Evolutionary conservation across 371 early-diverging fungal species (phyloP).

Genomic region (Batkoa obscura): DNA sequence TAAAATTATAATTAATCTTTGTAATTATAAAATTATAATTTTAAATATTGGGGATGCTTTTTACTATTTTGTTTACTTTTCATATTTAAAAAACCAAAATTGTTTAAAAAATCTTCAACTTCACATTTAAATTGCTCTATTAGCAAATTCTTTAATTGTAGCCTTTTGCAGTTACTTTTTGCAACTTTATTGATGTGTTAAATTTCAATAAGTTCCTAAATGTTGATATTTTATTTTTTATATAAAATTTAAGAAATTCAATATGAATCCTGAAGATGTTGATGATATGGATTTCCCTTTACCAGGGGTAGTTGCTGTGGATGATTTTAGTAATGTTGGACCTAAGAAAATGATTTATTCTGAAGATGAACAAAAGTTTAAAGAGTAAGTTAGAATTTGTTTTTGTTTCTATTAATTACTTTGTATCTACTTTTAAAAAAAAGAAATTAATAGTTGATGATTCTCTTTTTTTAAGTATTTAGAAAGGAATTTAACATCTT

Average conservation of each 20-base stretch:
- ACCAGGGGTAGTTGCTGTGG: background rate
- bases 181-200: too few species aligned
- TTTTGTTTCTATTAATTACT: background rate
- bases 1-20: too few species aligned
- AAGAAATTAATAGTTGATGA: background rate
- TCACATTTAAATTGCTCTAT: too few species aligned
- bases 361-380: background rate
- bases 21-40: too few species aligned
- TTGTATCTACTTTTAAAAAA: background rate
- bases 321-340: background rate
- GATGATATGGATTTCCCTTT: conserved; percentile 7
- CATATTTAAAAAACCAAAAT: too few species aligned
- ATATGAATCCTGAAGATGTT: conserved; percentile 5
- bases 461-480: background rate
- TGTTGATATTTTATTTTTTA: too few species aligned
- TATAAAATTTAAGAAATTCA: background rate
- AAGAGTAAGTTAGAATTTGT: background rate
- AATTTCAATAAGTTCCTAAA: too few species aligned
- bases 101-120: too few species aligned
- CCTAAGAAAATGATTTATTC: background rate
- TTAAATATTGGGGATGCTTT: too few species aligned
- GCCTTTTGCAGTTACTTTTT: too few species aligned
- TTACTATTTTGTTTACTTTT: too few species aligned
- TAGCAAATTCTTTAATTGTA: too few species aligned
- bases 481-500: background rate